Base-by-base conservation (phyloP, 2,329 filamentous ascomycete genomes). In the Fusarium sp. region DNA sequence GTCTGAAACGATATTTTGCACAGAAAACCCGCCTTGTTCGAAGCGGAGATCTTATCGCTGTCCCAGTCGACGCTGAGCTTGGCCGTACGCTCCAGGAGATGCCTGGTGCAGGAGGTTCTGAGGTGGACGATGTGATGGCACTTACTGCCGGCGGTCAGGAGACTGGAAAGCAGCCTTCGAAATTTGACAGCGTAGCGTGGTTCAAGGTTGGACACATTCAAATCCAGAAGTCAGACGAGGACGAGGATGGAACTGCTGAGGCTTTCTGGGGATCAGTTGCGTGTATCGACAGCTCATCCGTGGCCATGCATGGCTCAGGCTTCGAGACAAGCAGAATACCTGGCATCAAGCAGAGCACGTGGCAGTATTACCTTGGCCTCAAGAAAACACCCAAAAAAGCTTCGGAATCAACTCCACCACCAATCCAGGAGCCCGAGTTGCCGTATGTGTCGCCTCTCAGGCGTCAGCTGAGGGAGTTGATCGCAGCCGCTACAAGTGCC, bases 271-370 rank as follows among this genome's bases (percentile, higher is more conserved):
- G 93, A 36, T 91, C 92, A 2, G 89, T 95, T 37, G 93, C 91
- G 4, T 91, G 91, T 45, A 93, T 99, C 47, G 95, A 98, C 76
- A 92, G 92, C 42, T 87, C 90, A 9, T 91, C 90, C 59, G 96
- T 96, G 5, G 91, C 93, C 61, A 95, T 98, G 84, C 92, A 94
- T 59, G 94, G 97, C 75, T 94, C 94, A 35, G 96, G 96, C 5
- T 96, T 91, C 67, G 92, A 94, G 74, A 91, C 92, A 43, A 90
- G 91, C 73, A 90, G 90, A 50, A 85, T 97, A 9, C 95, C 95
- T 0, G 88, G 91, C 9, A 90, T 89, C 1, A 87, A 90, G 65
- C 87, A 88, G 58, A 97, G 88, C 76, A 89, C 88, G 18, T 98
- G 95, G 94, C 91, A 91, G 66, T 96, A 94, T 76, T 99, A 97